These are phyloP conservation scores for Parietichytrium sp. DNA, from an alignment of 108 stramenopile species.

Conservation along the genomic window DNA sequence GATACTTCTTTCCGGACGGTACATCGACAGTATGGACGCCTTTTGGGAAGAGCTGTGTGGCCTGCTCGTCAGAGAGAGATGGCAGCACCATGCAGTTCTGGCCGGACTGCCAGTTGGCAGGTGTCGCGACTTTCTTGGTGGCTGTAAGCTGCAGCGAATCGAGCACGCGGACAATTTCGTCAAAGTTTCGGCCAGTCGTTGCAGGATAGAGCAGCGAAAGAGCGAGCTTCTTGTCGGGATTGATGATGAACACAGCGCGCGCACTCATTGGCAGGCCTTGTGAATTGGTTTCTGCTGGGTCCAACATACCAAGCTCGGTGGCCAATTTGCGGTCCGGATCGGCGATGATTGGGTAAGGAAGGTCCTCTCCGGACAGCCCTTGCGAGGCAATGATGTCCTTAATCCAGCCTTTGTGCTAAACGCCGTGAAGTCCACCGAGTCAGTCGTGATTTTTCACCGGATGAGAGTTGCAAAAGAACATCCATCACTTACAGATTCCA, in stretches of 20 bases:
- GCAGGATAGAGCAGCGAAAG: constrained; percentile 79
- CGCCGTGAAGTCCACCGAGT: too few relatives aligned
- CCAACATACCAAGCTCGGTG: constrained; percentile 62
- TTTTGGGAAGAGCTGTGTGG: constrained; percentile 24
- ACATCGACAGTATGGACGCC: background rate
- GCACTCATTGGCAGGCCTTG: constrained; percentile 6
- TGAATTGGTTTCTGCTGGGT: constrained; percentile 33
- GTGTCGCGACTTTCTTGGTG: constrained; percentile 51
- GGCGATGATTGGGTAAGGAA: constrained; percentile 76
- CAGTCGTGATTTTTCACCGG: too few relatives aligned
- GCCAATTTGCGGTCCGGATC: constrained; percentile 71
- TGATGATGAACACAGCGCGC: constrained; percentile 59
- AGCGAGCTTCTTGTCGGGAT: constrained; percentile 77
- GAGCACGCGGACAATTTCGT: constrained; percentile 75
- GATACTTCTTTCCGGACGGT: constrained; percentile 44
- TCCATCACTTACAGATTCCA: too few relatives aligned
- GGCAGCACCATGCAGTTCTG: constrained; percentile 26
- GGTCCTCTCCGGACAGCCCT: constrained; percentile 55
- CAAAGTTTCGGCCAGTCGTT: constrained; percentile 76
- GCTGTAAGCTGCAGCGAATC: constrained; percentile 69
- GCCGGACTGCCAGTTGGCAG: constrained; percentile 39
- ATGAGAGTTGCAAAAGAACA: too few relatives aligned
- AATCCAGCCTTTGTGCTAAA: constrained; percentile 21
- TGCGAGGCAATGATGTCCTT: constrained; percentile 13
- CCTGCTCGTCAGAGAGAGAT: constrained; percentile 28